phyloP scores from a whole-genome alignment of 768 basidiomycete genomes.

The Chiua virens region DNA sequence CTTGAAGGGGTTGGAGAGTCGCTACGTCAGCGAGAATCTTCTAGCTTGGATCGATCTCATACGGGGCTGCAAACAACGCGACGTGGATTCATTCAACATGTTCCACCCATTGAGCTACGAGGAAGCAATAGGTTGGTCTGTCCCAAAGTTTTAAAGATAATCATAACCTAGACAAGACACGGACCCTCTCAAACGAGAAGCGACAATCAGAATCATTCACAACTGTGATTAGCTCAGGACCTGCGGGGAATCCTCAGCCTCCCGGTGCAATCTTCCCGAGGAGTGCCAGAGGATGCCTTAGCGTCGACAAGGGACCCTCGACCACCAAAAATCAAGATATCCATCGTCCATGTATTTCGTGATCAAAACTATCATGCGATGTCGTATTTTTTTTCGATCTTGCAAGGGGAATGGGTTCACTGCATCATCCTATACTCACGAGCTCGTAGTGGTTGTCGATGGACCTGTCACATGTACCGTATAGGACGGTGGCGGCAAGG shows the following conservation, averaged over 20 bases:
- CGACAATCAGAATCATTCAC: slow-evolving; percentile 93
- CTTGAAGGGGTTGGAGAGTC: slow-evolving; percentile 79
- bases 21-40: slow-evolving; percentile 79
- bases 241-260: too few species aligned
- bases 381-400: too few species aligned
- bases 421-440: slow-evolving; percentile 1
- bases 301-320: too few species aligned
- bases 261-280: too few species aligned
- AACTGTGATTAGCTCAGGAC: slow-evolving; percentile 60
- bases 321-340: too few species aligned
- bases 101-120: slow-evolving; percentile 95
- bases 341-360: too few species aligned
- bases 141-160: background rate
- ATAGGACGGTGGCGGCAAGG: slow-evolving; percentile 44
- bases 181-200: slow-evolving; percentile 85
- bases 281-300: too few species aligned
- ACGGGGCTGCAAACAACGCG: slow-evolving; percentile 88
- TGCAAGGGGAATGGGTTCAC: background rate
- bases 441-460: slow-evolving; percentile 41
- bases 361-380: too few species aligned
- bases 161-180: slow-evolving; percentile 73
- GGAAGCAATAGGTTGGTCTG: slow-evolving; percentile 68
- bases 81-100: too few species aligned
- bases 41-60: slow-evolving; percentile 93
- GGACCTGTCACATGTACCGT: slow-evolving; percentile 37